Base-by-base conservation (phyloP, 371 early-diverging fungal species). In the Actinomortierella wolfii region DNA sequence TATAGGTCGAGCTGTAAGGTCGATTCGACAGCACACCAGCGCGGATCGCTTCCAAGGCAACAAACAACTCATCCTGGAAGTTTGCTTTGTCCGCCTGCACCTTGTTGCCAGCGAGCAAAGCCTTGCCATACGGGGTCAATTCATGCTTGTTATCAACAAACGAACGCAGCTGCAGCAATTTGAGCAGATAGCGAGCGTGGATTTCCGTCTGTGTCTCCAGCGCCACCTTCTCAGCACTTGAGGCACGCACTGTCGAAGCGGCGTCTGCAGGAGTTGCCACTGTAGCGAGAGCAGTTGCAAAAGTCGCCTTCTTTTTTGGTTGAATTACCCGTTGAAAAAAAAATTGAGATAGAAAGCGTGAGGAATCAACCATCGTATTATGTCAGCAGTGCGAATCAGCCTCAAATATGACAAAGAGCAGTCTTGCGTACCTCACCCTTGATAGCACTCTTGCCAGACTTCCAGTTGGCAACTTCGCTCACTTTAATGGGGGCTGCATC, bases 21-120 rank as follows among this genome's bases (percentile, higher is more conserved):
- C 78, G 79, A 29, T 79, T 69, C 17, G 81, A 83, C 51, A 90
- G 59, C 11, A 84, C 73, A 26, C 81, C 82, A 48, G 83, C 79
- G 26, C 86, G 80, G 54, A 89, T 77, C 42, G 89, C 55, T 57
- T 89, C 90, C 49, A 87, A 61, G 8, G 87, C 88, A 25, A 81
- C 70, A 54, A 88, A 73, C 17, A 86, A 64, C 15, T 83, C 81
- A 64, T 86, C 88, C 67, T 84, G 86, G 14, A 47, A 58, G 18
- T 66, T 70, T n/a, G 50, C 25, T 26, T 60, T 59, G 48, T 54
- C 54, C n/a, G 64, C 59, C 17, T 61, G 52, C 14, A 65, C 14
- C 34, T 34, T 34, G 34, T 34, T 34, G 4, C 34, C 34, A 11
- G 34, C 34, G 34, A 34, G 34, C 5, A 68, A 47, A 40, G 69